Percentiles rank a stretch among this genome's conserved stretches.
Conservation (phyloP, 116 monocot species). For the Phalaenopsis hybrid region DNA sequence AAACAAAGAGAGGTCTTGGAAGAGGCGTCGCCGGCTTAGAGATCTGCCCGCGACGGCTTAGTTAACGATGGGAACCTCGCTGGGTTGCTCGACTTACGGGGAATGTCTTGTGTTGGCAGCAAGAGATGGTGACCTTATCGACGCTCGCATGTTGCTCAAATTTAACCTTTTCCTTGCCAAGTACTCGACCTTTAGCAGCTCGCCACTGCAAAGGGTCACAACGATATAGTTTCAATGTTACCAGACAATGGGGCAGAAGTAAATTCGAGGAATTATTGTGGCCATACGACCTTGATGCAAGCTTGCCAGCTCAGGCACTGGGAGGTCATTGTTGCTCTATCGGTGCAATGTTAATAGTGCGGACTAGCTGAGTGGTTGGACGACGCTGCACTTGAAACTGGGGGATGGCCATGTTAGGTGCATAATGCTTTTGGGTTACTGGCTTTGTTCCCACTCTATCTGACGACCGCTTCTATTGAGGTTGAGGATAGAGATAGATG, state of each 20-base stretch:
- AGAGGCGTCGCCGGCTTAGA: neutral
- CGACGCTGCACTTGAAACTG: conserved; percentile 87
- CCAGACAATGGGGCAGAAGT: conserved; percentile 87
- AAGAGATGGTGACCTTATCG: conserved; percentile 85
- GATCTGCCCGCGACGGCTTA: neutral
- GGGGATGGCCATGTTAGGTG: conserved; percentile 69
- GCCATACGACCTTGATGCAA: conserved; percentile 98
- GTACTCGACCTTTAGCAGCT: conserved; percentile 96
- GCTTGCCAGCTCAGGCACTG: conserved; percentile 89
- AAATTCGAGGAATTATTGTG: conserved; percentile 90
- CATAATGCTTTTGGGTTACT: conserved; percentile 61
- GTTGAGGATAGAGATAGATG: conserved; percentile 3
- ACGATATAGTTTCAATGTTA: conserved; percentile 74
- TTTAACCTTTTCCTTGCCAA: conserved; percentile 82
- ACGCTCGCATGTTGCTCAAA: conserved; percentile 92
- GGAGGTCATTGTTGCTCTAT: conserved; percentile 77
- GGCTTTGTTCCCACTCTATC: conserved; percentile 69
- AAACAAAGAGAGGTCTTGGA: neutral
- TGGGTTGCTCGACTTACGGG: conserved; percentile 95
- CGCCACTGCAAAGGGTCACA: conserved; percentile 95
- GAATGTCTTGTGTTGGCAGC: conserved; percentile 94
- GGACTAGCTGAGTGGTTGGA: conserved; percentile 84
- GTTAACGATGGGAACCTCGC: conserved; percentile 79
- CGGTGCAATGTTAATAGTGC: conserved; percentile 78
- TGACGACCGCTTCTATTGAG: conserved; percentile 8